Evolutionary conservation across 2,329 filamentous ascomycete genomes (phyloP).

Genomic region (Penicillium sp.): DNA sequence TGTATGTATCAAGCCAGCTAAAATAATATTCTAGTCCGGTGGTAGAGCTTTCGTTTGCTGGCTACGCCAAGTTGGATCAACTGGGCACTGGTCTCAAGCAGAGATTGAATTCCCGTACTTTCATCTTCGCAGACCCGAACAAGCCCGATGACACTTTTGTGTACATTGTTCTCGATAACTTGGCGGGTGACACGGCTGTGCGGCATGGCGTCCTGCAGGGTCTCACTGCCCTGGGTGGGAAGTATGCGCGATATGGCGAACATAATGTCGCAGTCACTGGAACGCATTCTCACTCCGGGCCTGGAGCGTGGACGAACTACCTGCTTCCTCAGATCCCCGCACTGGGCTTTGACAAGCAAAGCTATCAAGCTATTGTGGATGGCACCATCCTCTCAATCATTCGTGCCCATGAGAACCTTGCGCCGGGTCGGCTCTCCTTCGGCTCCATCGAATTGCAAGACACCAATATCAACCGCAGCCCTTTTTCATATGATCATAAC

Average conservation of each 20-base stretch:
- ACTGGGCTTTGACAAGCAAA: constrained; percentile 79
- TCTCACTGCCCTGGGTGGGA: constrained; percentile 63
- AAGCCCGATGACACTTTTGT: constrained; percentile 69
- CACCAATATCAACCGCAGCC: constrained; percentile 84
- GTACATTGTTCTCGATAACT: constrained; percentile 82
- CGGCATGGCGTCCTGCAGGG: constrained; percentile 80
- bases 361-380: constrained; percentile 83
- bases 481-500: constrained; percentile 84
- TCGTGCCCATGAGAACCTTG: constrained; percentile 69
- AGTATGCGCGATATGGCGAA: constrained; percentile 70
- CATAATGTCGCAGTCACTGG: constrained; percentile 86
- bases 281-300: constrained; percentile 88
- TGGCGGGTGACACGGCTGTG: constrained; percentile 84
- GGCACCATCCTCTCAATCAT: constrained; percentile 78
- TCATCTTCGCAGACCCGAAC: constrained; percentile 71
- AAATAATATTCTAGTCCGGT: constrained; percentile 57
- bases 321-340: constrained; percentile 86
- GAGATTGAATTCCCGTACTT: constrained; percentile 81
- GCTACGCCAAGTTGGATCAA: constrained; percentile 83
- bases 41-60: constrained; percentile 86
- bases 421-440: constrained; percentile 66
- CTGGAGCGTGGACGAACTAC: constrained; percentile 92
- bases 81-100: constrained; percentile 80
- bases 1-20: background rate
- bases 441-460: constrained; percentile 66